Evolutionary conservation across 2,329 filamentous ascomycete genomes (phyloP).

Genomic region (Colletotrichum musicola): DNA sequence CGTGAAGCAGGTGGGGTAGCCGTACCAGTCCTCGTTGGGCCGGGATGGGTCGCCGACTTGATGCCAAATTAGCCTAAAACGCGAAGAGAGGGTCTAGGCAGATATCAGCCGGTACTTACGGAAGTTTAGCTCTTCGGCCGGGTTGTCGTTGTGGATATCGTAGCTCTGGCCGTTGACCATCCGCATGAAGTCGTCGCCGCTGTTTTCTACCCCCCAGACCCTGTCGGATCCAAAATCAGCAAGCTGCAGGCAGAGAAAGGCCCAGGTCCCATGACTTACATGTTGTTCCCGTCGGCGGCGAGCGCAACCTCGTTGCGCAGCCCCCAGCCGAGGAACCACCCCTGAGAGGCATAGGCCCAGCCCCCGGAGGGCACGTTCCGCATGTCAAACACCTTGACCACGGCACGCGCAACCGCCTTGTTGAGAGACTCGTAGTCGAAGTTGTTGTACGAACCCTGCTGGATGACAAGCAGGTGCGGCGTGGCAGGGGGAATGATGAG

Average conservation of each 20-base stretch:
- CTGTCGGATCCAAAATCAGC: constrained; percentile 33
- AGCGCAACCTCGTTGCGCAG: constrained; percentile 75
- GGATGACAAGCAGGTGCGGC: constrained; percentile 54
- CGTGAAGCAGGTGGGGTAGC: constrained; percentile 72
- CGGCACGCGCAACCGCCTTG: constrained; percentile 51
- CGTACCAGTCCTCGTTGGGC: constrained; percentile 56
- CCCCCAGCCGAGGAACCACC: constrained; percentile 55
- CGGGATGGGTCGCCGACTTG: constrained; percentile 47
- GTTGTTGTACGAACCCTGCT: constrained; percentile 55
- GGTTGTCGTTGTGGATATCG: constrained; percentile 71
- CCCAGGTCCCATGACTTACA: constrained; percentile 28
- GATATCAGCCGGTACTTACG: constrained; percentile 49
- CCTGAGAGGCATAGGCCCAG: constrained; percentile 55
- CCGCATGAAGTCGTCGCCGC: constrained; percentile 66
- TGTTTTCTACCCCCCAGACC: constrained; percentile 65
- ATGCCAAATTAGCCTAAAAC: neutral
- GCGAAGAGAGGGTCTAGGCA: no score
- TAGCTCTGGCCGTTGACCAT: constrained; percentile 55
- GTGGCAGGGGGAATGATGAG: constrained; percentile 51
- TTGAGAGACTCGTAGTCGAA: constrained; percentile 52
- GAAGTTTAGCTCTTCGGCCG: constrained; percentile 75
- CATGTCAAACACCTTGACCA: constrained; percentile 59
- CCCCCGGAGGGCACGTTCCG: constrained; percentile 50
- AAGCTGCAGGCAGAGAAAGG: neutral
- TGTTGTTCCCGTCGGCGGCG: constrained; percentile 58